phyloP scores from a whole-genome alignment of 371 early-diverging fungal species.

The Lichtheimia ramosa region DNA sequence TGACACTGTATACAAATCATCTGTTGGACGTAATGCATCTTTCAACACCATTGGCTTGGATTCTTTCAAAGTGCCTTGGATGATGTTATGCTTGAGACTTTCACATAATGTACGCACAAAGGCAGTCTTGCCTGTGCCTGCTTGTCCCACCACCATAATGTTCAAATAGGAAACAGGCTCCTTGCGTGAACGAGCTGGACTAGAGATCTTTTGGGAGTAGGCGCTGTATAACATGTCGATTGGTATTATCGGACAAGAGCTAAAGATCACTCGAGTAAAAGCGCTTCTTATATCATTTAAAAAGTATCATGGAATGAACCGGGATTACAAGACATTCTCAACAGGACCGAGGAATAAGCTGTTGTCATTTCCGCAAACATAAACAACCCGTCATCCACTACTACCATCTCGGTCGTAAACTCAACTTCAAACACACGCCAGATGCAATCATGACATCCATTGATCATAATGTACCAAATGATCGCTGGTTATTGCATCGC shows the following conservation, averaged over 20 bases:
- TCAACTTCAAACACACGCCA: no score
- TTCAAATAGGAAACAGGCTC: slow-evolving; percentile 54
- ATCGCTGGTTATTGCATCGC: no score
- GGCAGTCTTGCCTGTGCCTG: slow-evolving; percentile 76
- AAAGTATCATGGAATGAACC: no score
- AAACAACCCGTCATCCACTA: no score
- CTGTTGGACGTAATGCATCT: slow-evolving; percentile 35
- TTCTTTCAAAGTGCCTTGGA: slow-evolving; percentile 31
- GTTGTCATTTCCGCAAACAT: no score
- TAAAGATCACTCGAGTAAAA: no score
- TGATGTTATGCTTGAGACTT: slow-evolving; percentile 24
- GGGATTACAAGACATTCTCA: background rate
- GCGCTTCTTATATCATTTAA: no score
- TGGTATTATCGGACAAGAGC: no score
- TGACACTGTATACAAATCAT: slow-evolving; percentile 48
- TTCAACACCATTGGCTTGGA: slow-evolving; percentile 25
- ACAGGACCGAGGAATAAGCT: no score
- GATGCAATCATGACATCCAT: no score
- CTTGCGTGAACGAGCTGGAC: slow-evolving; percentile 27
- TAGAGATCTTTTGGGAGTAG: slow-evolving; percentile 26
- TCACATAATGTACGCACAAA: slow-evolving; percentile 82
- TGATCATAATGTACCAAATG: no score
- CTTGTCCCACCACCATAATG: slow-evolving; percentile 69
- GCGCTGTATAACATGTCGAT: slow-evolving; percentile 26
- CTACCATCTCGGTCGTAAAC: no score